Percentiles rank a stretch among this genome's conserved stretches.
Evolutionary conservation across 345 rosid genomes (phyloP).

Genomic region (Rhodamnia argentea): DNA sequence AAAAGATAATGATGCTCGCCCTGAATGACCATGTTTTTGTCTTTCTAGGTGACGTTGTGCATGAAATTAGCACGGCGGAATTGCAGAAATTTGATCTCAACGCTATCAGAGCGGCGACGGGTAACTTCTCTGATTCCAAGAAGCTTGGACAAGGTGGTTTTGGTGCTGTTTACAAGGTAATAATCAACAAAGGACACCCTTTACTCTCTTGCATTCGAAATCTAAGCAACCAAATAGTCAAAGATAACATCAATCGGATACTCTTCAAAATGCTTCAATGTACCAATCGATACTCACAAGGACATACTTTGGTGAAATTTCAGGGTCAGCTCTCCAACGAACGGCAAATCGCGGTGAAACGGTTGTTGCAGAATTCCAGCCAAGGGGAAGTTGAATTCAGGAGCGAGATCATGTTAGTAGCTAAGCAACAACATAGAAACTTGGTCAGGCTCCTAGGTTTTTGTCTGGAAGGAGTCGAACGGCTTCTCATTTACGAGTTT

Average conservation of each 20-base stretch:
- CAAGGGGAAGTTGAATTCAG: slow-evolving; percentile 34
- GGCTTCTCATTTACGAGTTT: too few relatives aligned
- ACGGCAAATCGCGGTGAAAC: slow-evolving; percentile 23
- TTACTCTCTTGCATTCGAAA: neutral
- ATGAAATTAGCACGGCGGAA: too few relatives aligned
- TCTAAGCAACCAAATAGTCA: rapidly evolving
- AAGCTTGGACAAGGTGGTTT: too few relatives aligned
- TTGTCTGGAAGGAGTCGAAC: slow-evolving; percentile 23
- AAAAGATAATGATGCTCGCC: too few relatives aligned
- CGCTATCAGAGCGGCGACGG: too few relatives aligned
- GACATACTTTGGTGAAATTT: neutral
- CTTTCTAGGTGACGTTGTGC: too few relatives aligned
- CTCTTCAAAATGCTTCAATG: neutral
- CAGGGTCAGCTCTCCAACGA: slow-evolving; percentile 15
- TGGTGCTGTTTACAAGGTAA: slow-evolving; percentile 6
- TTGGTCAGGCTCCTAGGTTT: slow-evolving; percentile 31
- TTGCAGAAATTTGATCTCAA: too few relatives aligned
- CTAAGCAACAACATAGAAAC: slow-evolving; percentile 36
- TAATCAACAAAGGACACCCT: neutral
- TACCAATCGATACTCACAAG: rapidly evolving
- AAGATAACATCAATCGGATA: neutral
- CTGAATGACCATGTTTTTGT: too few relatives aligned
- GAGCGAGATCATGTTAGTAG: slow-evolving; percentile 24
- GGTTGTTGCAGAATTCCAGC: slow-evolving; percentile 14
- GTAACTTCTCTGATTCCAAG: too few relatives aligned